Conservation (phyloP, 306 rosid species). For the Lathyrus tuberosus region DNA sequence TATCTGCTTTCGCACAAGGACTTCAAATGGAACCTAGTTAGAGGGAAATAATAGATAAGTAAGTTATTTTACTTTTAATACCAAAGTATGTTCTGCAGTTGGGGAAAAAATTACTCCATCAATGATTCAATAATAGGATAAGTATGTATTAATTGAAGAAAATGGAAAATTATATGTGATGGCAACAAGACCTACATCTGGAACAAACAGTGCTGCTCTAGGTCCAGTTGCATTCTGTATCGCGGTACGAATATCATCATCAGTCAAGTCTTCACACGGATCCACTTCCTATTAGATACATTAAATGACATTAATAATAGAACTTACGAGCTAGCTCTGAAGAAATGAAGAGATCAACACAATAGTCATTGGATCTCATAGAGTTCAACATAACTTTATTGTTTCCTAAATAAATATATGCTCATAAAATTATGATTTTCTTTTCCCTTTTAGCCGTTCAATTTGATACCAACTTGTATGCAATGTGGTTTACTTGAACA, state of each 20-base stretch:
- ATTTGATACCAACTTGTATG: constrained; percentile 2
- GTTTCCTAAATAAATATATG: constrained; percentile 25
- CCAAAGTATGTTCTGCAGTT: constrained; percentile 8
- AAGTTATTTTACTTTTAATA: background rate
- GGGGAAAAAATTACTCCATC: background rate
- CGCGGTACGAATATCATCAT: constrained; percentile 93
- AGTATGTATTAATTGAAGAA: background rate
- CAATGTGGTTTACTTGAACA: constrained; percentile 15
- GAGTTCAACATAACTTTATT: background rate
- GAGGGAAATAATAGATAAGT: constrained; percentile 31
- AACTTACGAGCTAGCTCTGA: constrained; percentile 21
- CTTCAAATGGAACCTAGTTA: constrained; percentile 91
- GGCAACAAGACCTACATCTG: constrained; percentile 69
- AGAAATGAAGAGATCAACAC: constrained; percentile 28
- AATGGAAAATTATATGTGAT: constrained; percentile 12
- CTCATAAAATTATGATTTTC: background rate
- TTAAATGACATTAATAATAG: constrained; percentile 34
- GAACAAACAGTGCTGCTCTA: constrained; percentile 87
- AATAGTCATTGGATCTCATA: background rate
- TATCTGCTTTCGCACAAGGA: constrained; percentile 83
- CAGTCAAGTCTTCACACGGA: constrained; percentile 95
- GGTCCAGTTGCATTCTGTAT: constrained; percentile 98
- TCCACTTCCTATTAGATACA: constrained; percentile 78
- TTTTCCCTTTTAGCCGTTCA: constrained; percentile 4
- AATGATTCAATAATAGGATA: constrained; percentile 24